Conservation (phyloP, 2,329 filamentous ascomycete genomes). For the Xylariaceae sp. region DNA sequence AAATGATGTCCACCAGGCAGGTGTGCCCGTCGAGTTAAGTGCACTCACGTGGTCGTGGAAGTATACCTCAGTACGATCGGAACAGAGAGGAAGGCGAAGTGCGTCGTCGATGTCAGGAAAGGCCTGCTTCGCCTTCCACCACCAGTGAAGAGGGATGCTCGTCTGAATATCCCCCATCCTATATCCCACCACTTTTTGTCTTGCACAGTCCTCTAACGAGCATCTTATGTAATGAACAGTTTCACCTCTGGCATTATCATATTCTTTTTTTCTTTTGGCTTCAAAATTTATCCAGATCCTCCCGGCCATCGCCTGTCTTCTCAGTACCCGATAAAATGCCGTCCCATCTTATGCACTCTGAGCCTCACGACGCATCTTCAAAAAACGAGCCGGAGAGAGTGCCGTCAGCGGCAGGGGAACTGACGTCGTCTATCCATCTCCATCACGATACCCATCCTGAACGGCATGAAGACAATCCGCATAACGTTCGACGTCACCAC, state of each 20-base stretch:
- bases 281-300: neutral
- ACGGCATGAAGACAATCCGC: neutral
- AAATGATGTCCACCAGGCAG: no score
- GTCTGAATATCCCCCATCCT: neutral
- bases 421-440: neutral
- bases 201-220: neutral
- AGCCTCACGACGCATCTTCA: no score
- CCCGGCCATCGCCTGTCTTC: constrained; percentile 1
- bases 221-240: constrained; percentile 5
- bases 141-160: no score
- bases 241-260: constrained; percentile 1
- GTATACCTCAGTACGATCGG: no score
- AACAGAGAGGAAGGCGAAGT: no score
- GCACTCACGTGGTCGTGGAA: no score
- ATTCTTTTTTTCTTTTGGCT: neutral
- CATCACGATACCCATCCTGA: neutral
- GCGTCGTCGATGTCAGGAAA: no score
- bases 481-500: neutral
- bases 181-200: neutral
- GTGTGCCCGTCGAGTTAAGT: no score
- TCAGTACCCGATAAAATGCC: constrained; percentile 13
- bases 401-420: neutral
- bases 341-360: constrained; percentile 5
- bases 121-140: no score
- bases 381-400: neutral